Percentiles rank a stretch among this genome's conserved stretches.
phyloP scores from a whole-genome alignment of 2,329 filamentous ascomycete species.

The Fusarium setosum region DNA sequence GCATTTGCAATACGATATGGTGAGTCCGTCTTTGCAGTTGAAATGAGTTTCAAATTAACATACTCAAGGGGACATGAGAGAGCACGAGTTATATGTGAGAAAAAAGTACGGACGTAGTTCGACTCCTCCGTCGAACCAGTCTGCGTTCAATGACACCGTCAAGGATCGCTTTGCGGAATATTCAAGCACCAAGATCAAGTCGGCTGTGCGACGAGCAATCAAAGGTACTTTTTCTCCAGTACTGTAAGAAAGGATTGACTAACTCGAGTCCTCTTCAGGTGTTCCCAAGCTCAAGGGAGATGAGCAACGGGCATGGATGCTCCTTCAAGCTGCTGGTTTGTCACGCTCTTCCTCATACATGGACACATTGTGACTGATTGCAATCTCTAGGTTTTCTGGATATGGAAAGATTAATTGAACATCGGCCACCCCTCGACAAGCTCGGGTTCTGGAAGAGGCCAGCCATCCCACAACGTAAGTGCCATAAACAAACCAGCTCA shows the following conservation, averaged over 20 bases:
- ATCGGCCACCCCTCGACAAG: conserved; percentile 28
- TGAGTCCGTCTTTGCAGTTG: too few species aligned
- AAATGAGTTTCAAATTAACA: too few species aligned
- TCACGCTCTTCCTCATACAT: too few species aligned
- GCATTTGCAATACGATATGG: conserved; percentile 36
- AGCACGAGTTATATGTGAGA: too few species aligned
- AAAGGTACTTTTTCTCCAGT: conserved; percentile 1
- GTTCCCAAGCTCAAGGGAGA: conserved; percentile 17
- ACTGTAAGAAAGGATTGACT: not conserved
- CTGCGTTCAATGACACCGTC: conserved; percentile 18
- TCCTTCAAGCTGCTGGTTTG: conserved; percentile 32
- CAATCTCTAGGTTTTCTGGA: conserved; percentile 22
- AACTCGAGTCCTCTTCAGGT: not conserved
- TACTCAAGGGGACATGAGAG: conserved; percentile 20
- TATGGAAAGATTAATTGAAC: conserved; percentile 37
- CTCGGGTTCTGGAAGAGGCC: conserved; percentile 34
- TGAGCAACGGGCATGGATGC: conserved; percentile 32
- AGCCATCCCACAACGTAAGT: conserved; percentile 36
- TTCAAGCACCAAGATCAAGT: conserved; percentile 22
- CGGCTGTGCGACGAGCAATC: conserved; percentile 24
- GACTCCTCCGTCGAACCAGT: not conserved
- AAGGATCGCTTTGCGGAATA: conserved; percentile 25
- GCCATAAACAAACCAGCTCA: not conserved
- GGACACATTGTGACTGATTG: not conserved
- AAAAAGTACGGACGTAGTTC: too few species aligned